Base-by-base conservation (phyloP, 192 early-diverging fungal species). In the Funneliformis geosporum region DNA sequence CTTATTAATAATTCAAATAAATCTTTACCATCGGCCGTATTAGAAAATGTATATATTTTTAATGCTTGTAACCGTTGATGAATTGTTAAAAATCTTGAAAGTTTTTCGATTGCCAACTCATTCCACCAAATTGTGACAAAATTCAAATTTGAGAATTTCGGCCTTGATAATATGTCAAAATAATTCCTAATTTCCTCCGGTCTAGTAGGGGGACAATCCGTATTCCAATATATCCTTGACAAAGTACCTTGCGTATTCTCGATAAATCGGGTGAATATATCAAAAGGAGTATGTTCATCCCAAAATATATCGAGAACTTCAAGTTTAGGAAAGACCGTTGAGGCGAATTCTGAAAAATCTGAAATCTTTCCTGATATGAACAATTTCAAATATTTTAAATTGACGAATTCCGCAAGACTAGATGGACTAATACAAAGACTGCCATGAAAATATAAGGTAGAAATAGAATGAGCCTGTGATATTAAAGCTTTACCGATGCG, bases 251-350 rank as follows among this genome's bases (percentile, higher is more conserved):
- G 25, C 11, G 64, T 65, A 65, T 65, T 65, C 16, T 65, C 27
- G 33, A 65, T 65, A 16, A 65, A 65, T 25, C 10, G 10, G 0
- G 64, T 65, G 28, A 65, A 65, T 33, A 65, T 65, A 33, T 38
- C 9, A 65, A 65, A 65, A 14, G 64, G 64, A 5, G 64, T 65
- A 28, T 65, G 64, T 65, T 65, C 64, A 65, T 65, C 64, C 64
- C 64, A 65, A 65, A 65, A 65, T 65, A 65, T 65, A 65, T 65
- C 64, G 28, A 65, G 64, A 11, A 65, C 14, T 65, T 65, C 64
- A 65, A 65, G 64, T 65, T 65, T 65, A 33, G 64, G 25, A 65
- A 65, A 65, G 10, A 33, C 28, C 28, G 64, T 33, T 27, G 64
- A 23, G 14, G 64, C 64, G 28, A 65, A 65, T 65, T 65, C 9